These are phyloP conservation scores for Asclepias syriaca DNA, from an alignment of 257 asterid genomes.

Conservation along the genomic window DNA sequence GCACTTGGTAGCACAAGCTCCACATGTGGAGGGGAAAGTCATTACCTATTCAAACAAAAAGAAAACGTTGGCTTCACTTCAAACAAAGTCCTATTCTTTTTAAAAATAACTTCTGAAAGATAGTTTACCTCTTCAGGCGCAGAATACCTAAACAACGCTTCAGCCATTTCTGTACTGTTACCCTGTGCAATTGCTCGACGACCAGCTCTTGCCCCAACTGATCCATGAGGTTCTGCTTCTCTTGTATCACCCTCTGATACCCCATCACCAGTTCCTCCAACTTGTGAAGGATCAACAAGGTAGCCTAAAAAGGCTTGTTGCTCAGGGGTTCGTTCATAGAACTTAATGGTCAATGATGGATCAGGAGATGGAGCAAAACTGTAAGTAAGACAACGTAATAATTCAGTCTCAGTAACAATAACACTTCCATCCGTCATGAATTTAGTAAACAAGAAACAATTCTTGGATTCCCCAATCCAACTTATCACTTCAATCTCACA, in stretches of 20 bases:
- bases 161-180: constrained; percentile 67
- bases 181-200: constrained; percentile 93
- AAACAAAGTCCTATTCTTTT: neutral
- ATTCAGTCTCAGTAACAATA: neutral
- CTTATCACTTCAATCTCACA: neutral
- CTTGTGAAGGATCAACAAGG: constrained; percentile 47
- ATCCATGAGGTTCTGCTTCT: constrained; percentile 72
- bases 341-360: constrained; percentile 67
- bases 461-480: neutral
- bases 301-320: constrained; percentile 79
- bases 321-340: constrained; percentile 83
- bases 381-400: neutral
- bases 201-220: constrained; percentile 85
- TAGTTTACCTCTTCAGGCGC: constrained; percentile 87
- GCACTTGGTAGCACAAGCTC: constrained; percentile 65
- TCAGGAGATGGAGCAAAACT: constrained; percentile 93
- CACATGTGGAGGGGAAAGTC: constrained; percentile 89
- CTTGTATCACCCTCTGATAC: constrained; percentile 26
- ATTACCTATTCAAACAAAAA: constrained; percentile 59
- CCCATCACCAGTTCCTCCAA: constrained; percentile 33
- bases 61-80: neutral
- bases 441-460: neutral
- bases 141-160: constrained; percentile 81
- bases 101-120: neutral
- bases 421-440: neutral